Base-by-base conservation (phyloP, 495 filamentous ascomycete species). In the Cairneyella variabilis region DNA sequence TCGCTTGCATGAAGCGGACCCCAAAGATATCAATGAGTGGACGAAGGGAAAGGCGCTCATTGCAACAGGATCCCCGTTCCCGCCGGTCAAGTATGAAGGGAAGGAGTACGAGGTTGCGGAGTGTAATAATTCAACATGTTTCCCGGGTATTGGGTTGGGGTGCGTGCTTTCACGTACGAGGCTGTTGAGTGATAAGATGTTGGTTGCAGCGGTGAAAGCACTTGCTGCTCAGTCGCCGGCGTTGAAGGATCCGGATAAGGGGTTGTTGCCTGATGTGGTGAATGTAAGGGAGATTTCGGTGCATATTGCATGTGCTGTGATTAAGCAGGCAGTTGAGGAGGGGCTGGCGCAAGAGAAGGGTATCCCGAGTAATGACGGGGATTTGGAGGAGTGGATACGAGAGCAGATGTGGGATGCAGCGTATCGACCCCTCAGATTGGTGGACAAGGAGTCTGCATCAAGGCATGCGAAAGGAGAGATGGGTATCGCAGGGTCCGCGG, bases 321-420 rank as follows among this genome's bases (percentile, higher is more conserved):
- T 95, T 22, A 75, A 78, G 56, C 75, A 80, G 12, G 84, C 90
- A 0, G 73, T 89, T 3, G 62, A 82, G 30, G 88, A 95, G 42
- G 85, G 78, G 1, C 68, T 91, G 6, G 80, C 83, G 0, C 77
- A 78, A 41, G 74, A 76, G 56, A 50, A 80, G 54, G 74, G 70
- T 5, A 88, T 88, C 40, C 86, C 86, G 10, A 68, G 71, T 3
- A 67, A 76, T 6, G 77, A 83, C 10, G 65, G 48, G 2, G 78
- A 83, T 3, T 58, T 95, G 39, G 83, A 86, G 45, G 83, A 87
- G 66, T 96, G 91, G 91, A 84, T 95, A 51, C 66, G 79, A 8
- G 85, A 84, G 66, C 90, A 93, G 74, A 96, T 95, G 90, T 96
- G 90, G 91, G 79, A 91, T 55, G 77, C 90, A 2, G 68, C 65